phyloP scores from a whole-genome alignment of 805 yeast genomes.

The Cyberlindnera meyerae region DNA sequence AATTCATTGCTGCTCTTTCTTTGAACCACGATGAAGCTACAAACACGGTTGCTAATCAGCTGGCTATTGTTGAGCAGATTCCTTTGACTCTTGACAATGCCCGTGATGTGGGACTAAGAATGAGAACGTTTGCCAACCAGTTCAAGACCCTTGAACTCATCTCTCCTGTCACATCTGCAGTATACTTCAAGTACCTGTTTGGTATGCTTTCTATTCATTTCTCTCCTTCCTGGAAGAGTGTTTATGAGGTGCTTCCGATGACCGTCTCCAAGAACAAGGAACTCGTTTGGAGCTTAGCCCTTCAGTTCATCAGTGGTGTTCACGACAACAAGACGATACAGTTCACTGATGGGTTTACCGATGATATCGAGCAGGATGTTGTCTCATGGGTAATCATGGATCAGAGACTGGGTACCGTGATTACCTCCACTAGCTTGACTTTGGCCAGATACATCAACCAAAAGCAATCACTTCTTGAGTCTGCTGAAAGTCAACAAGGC shows the following conservation, averaged over 20 bases:
- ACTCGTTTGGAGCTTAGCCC: slow-evolving; percentile 52
- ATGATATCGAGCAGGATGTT: slow-evolving; percentile 8
- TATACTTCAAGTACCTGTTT: slow-evolving; percentile 46
- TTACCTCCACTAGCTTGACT: slow-evolving; percentile 7
- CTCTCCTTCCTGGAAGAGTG: slow-evolving; percentile 83
- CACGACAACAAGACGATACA: not conserved
- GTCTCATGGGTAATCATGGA: slow-evolving; percentile 19
- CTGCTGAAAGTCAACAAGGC: slow-evolving; percentile 13
- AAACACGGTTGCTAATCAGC: slow-evolving; percentile 42
- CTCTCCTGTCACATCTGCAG: slow-evolving; percentile 19
- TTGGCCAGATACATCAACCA: slow-evolving; percentile 10
- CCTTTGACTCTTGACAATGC: slow-evolving; percentile 67
- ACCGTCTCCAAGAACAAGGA: slow-evolving; percentile 38
- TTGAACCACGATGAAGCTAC: slow-evolving; percentile 26
- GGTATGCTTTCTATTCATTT: slow-evolving; percentile 74
- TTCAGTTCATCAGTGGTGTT: slow-evolving; percentile 28
- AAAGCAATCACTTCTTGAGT: slow-evolving; percentile 8
- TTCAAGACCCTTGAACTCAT: slow-evolving; percentile 27
- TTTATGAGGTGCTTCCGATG: slow-evolving; percentile 52
- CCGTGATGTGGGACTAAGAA: slow-evolving; percentile 68
- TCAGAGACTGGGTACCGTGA: slow-evolving; percentile 14
- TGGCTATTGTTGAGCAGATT: slow-evolving; percentile 60
- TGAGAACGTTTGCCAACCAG: slow-evolving; percentile 53
- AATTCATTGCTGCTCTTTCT: slow-evolving; percentile 34
- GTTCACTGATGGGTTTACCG: slow-evolving; percentile 14